Percentiles rank a stretch among this genome's conserved stretches.
These are phyloP conservation scores for Malassezia yamatoensis DNA, from an alignment of 1,284 basidiomycete species.

Conservation along the genomic window DNA sequence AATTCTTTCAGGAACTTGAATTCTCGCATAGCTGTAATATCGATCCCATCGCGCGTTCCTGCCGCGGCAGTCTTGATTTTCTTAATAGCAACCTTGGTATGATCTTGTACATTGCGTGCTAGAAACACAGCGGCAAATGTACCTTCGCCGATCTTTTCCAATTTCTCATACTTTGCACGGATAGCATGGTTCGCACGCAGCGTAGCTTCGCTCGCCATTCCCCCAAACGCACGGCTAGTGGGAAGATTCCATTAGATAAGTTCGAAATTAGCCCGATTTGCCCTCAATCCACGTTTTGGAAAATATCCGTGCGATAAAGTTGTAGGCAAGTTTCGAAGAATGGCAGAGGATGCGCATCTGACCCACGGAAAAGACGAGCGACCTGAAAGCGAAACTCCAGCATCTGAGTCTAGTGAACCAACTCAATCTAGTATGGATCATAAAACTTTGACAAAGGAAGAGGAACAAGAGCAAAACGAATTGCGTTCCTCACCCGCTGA, in stretches of 20 bases:
- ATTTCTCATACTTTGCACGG: constrained; percentile 27
- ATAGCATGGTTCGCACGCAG: constrained; percentile 24
- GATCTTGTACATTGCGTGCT: constrained; percentile 57
- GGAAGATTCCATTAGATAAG: neutral
- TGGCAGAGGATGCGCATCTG: no score
- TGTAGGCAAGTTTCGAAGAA: no score
- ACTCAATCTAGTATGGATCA: no score
- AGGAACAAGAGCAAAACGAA: no score
- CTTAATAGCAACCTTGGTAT: constrained; percentile 82
- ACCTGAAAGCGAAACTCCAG: no score
- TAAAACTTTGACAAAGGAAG: no score
- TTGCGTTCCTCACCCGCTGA: no score
- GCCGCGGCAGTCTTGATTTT: constrained; percentile 60
- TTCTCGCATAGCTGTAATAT: constrained; percentile 96
- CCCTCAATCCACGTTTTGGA: neutral
- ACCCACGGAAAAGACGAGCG: no score
- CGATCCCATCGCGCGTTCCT: constrained; percentile 84
- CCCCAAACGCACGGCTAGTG: neutral
- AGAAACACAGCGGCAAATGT: constrained; percentile 84
- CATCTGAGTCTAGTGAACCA: no score
- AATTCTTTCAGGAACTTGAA: constrained; percentile 93
- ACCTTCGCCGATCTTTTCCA: constrained; percentile 63
- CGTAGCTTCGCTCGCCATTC: constrained; percentile 30
- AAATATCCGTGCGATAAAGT: no score
- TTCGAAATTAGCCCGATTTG: neutral